Base-by-base conservation (phyloP, 2,329 filamentous ascomycete genomes). In the Aschersonia sp. region DNA sequence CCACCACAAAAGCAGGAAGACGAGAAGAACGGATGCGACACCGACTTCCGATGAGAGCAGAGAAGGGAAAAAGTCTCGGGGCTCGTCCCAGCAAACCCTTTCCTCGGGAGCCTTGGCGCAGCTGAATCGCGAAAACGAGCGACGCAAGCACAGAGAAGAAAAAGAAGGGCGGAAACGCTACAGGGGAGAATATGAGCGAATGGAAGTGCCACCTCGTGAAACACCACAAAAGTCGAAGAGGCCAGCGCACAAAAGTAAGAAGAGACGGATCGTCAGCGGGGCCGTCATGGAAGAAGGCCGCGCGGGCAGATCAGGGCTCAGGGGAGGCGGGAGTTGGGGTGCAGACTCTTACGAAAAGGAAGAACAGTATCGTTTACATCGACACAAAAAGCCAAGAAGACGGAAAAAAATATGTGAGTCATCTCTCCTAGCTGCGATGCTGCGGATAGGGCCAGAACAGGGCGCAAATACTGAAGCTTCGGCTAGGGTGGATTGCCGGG, bases 211-310 rank as follows among this genome's bases (percentile, higher is more conserved):
- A 14, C 37, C 45, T 14, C 45, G 39, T 2, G 39, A 37, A 11
- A 43, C 53, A 29, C 49, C 54, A 29, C 47, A 41, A 6, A 51
- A 47, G 22, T 60, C 65, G 9, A 60, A 64, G 41, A 68, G 55
- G 52, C 62, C 61, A 22, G 22, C 22, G 11, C 59, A 57, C 42
- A 64, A 58, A 46, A 62, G 62, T 42, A 73, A 71, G 53, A 77
- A 78, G 57, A 72, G 71, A 49, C 68, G 83, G 51, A 70, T 85
- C n/a, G 80, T 83, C 22, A 87, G 83, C 52, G 83, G 82, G 22
- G 79, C 80, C 0, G 65, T 83, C 14, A 67, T 84, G 54, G 83
- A 87, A 57, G 83, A 87, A 60, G 83, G 82, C 0, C 63, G 68
- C n/a, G 63, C 63, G 6, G 59, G 54, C 22, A 44, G 46, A 9